Base-by-base conservation (phyloP, 2,329 filamentous ascomycete species). In the Aspergillus candidus region DNA sequence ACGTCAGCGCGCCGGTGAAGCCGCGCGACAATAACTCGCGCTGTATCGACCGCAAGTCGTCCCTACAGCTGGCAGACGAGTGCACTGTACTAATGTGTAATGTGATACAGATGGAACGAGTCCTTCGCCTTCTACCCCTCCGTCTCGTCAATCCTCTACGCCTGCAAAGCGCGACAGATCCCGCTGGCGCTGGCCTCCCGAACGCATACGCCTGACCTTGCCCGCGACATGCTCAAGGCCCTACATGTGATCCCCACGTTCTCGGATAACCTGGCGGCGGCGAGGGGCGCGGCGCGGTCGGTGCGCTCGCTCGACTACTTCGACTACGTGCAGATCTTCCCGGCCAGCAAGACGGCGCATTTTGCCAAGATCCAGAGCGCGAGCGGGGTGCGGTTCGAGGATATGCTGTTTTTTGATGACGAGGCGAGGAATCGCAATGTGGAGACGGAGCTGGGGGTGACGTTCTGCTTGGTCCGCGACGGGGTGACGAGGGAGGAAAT, bases 371-470 rank as follows among this genome's bases (percentile, higher is more conserved):
- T 97, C 54, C 78, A 84, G 8, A 78, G 83, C 62, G 75, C 80
- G 44, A 89, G 84, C 11, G 82, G 81, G 1, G 66, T 96, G 3
- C 70, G 72, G 5, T 94, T 80, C 59, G 78, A 84, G 51, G 88
- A 96, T 38, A 94, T 97, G 84, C 65, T 97, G 30, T 97, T 97
- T 66, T 97, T 97, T 54, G 91, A 97, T 56, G 91, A 97, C 57
- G 91, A 97, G 76, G 75, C 76, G 41, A 72, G 91, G 48, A 97
- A 97, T 61, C 75, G 80, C 46, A 89, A 96, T 61, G 91, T 94
- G 1, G 80, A 84, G 67, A 68, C 62, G 2, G 72, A 76, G 36
- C 59, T 96, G 39, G 90, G 90, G 0, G 85, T 94, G 3, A 86
- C 85, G 0, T 94, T 97, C 80, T 82, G 81, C 60, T 69, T 96